These are phyloP conservation scores for Xylariaceae sp. DNA, from an alignment of 2,329 filamentous ascomycete genomes.

Conservation along the genomic window DNA sequence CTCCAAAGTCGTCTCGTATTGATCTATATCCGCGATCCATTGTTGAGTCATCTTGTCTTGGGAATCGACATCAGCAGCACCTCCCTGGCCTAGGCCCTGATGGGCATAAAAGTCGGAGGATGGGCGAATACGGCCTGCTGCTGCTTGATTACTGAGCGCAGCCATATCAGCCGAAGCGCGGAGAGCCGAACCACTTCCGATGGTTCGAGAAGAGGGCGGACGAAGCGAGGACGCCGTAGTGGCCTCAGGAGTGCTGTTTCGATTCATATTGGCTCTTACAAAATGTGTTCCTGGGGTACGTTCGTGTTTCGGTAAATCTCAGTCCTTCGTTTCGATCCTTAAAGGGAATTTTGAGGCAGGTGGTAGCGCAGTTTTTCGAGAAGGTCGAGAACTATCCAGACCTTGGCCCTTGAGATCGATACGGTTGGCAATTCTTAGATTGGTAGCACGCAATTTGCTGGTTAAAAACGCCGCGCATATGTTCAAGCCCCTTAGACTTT, in stretches of 20 bases:
- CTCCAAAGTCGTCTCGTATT: slow-evolving; percentile 97
- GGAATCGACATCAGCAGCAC: slow-evolving; percentile 67
- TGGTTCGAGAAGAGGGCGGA: slow-evolving; percentile 72
- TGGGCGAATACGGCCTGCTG: slow-evolving; percentile 79
- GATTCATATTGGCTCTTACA: slow-evolving; percentile 62
- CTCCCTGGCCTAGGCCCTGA: slow-evolving; percentile 63
- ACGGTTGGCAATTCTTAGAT: too few relatives aligned
- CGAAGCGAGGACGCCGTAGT: slow-evolving; percentile 77
- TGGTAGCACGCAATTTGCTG: too few relatives aligned
- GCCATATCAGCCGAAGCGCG: slow-evolving; percentile 96
- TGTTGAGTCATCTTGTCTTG: slow-evolving; percentile 94
- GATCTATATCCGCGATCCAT: slow-evolving; percentile 98
- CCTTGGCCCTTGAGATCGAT: too few relatives aligned
- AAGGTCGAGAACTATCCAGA: too few relatives aligned
- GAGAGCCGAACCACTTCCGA: slow-evolving; percentile 78
- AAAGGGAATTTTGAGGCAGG: too few relatives aligned
- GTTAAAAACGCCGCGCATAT: too few relatives aligned
- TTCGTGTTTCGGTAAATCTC: too few relatives aligned
- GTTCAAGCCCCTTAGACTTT: too few relatives aligned
- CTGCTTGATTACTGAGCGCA: slow-evolving; percentile 63
- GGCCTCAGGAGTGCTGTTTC: slow-evolving; percentile 95
- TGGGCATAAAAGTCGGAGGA: slow-evolving; percentile 94
- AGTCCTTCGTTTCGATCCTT: too few relatives aligned
- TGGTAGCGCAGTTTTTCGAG: too few relatives aligned
- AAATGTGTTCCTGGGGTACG: too few relatives aligned